These are phyloP conservation scores for Penstemon newberryi DNA, from an alignment of 257 asterid species.

Conservation along the genomic window DNA sequence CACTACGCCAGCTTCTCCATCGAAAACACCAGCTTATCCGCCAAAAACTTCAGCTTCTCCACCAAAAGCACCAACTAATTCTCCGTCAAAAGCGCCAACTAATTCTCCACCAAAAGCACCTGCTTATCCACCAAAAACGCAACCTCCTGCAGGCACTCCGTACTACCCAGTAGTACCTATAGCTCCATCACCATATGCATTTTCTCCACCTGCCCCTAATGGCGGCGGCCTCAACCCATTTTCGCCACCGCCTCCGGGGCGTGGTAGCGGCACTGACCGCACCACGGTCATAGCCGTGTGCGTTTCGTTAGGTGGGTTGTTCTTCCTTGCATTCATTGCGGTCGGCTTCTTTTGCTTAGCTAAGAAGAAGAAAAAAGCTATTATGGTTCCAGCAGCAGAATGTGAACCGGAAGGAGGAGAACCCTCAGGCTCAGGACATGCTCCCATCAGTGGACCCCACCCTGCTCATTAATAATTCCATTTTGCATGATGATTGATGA, in stretches of 20 bases:
- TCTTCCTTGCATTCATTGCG: conserved; percentile 68
- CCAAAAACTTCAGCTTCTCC: conserved; percentile 9
- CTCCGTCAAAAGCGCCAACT: conserved; percentile 25
- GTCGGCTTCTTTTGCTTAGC: conserved; percentile 60
- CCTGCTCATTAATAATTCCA: too few relatives aligned
- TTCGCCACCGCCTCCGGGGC: conserved; percentile 30
- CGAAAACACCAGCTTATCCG: conserved; percentile 10
- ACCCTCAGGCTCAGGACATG: conserved; percentile 1
- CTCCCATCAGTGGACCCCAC: conserved; percentile 11
- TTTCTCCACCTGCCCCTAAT: neutral
- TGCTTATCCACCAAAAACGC: conserved; percentile 22
- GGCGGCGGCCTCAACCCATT: conserved; percentile 14
- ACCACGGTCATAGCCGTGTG: conserved; percentile 40
- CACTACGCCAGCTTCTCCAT: neutral
- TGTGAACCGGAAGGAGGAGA: conserved; percentile 24
- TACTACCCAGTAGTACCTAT: neutral
- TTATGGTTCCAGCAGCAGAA: conserved; percentile 47
- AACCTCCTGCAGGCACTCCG: neutral
- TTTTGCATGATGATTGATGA: too few relatives aligned
- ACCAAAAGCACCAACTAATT: conserved; percentile 20
- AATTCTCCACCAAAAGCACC: conserved; percentile 17
- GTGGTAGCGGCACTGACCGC: conserved; percentile 3
- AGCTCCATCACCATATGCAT: too few relatives aligned
- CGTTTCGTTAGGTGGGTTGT: conserved; percentile 56
- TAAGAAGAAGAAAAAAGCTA: conserved; percentile 64